Evolutionary conservation across 441 rosid genomes (phyloP).

Genomic region (Eruca vesicaria): DNA sequence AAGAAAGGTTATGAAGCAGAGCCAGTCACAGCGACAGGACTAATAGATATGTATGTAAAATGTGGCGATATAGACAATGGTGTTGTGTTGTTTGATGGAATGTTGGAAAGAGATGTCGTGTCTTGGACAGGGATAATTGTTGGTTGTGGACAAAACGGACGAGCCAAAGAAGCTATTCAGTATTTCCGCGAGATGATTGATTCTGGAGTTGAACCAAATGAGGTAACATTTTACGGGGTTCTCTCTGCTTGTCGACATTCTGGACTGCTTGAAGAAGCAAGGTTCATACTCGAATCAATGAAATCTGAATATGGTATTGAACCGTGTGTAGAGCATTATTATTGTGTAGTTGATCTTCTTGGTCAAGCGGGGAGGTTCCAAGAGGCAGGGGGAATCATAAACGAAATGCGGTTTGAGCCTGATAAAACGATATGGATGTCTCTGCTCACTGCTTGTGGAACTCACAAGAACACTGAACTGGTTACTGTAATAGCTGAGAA

Average conservation of each 20-base stretch:
- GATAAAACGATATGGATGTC: constrained; percentile 71
- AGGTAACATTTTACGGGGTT: constrained; percentile 62
- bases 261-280: constrained; percentile 55
- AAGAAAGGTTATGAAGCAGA: constrained; percentile 60
- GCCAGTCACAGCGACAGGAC: constrained; percentile 42
- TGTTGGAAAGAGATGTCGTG: constrained; percentile 48
- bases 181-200: constrained; percentile 50
- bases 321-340: constrained; percentile 64
- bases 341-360: constrained; percentile 68
- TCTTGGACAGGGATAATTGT: constrained; percentile 71
- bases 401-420: constrained; percentile 55
- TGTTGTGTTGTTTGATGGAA: constrained; percentile 43
- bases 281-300: constrained; percentile 49
- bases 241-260: constrained; percentile 73
- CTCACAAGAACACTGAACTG: constrained; percentile 45
- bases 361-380: constrained; percentile 58
- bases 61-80: constrained; percentile 61
- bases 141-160: constrained; percentile 75
- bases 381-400: constrained; percentile 50
- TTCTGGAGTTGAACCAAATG: constrained; percentile 58
- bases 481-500: constrained; percentile 40
- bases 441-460: constrained; percentile 60
- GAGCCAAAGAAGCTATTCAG: constrained; percentile 46
- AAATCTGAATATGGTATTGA: constrained; percentile 45
- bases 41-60: constrained; percentile 61